A percentile compares a stretch with the other conserved stretches of the same genome.
Evolutionary conservation across 495 filamentous ascomycete genomes (phyloP).

Genomic region (Lophiotrema nucula): DNA sequence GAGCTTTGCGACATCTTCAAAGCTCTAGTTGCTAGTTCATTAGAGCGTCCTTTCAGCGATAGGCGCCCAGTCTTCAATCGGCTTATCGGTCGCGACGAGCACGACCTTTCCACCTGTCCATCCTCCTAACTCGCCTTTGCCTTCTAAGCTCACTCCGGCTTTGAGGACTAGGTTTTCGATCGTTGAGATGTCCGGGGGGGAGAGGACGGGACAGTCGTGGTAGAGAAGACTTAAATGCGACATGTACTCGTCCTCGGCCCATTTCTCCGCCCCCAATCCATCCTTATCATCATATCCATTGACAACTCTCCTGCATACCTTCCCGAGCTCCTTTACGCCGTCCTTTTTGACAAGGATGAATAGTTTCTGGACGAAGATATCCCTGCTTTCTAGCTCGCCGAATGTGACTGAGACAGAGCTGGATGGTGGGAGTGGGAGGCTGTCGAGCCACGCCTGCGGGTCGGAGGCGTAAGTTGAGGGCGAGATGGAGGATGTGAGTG

Average conservation of each 20-base stretch:
- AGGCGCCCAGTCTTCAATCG: slow-evolving; percentile 37
- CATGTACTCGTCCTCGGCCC: slow-evolving; percentile 35
- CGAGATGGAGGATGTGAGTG: slow-evolving; percentile 37
- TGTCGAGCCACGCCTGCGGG: slow-evolving; percentile 37
- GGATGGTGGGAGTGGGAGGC: slow-evolving; percentile 17
- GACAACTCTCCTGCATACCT: slow-evolving; percentile 17
- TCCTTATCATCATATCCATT: slow-evolving; percentile 13
- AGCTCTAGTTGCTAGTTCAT: too few species aligned
- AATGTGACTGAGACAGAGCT: slow-evolving; percentile 30
- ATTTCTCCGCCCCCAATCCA: slow-evolving; percentile 28
- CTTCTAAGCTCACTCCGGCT: slow-evolving; percentile 25
- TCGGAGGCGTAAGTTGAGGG: slow-evolving; percentile 14
- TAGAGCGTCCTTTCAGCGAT: slow-evolving; percentile 33
- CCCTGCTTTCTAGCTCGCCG: slow-evolving; percentile 21
- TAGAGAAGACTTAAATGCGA: slow-evolving; percentile 42
- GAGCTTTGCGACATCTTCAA: too few species aligned
- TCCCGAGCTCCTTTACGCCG: slow-evolving; percentile 12
- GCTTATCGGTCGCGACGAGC: slow-evolving; percentile 37
- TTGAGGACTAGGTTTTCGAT: slow-evolving; percentile 23
- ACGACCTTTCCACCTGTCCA: slow-evolving; percentile 37
- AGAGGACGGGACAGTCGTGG: slow-evolving; percentile 18
- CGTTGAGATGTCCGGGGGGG: slow-evolving; percentile 18
- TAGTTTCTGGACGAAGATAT: slow-evolving; percentile 35
- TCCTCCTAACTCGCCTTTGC: slow-evolving; percentile 23
- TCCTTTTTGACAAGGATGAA: slow-evolving; percentile 35